Base-by-base conservation (phyloP, 805 yeast genomes). In the Cyberlindnera bimundalis region DNA sequence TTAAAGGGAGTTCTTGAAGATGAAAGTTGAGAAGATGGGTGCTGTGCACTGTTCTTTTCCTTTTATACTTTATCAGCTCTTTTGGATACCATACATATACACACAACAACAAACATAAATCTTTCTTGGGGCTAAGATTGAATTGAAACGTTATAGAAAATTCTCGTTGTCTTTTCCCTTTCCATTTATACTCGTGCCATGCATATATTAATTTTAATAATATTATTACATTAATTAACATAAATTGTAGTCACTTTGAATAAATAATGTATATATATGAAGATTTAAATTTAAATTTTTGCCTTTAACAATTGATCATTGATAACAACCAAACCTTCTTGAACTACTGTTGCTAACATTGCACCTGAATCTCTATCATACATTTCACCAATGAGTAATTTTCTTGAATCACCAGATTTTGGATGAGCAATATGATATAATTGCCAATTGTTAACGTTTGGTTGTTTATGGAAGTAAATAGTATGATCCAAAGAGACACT, bases 401-500 rank as follows among this genome's bases (percentile, higher is more conserved):
- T 74, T 43, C 84, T 67, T 42, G 74, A 73, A 47, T 72, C 71
- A 13, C 68, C 70, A 3, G 80, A 68, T 38, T 77, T 65, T 18
- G 76, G 58, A 28, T 74, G 73, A 35, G 62, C 64, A 32, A 78
- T 65, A 34, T 73, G 67, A 39, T 74, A 72, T 13, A 69, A 65
- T 53, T 76, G 60, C 79, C 81, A 81, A 29, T 76, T 67, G 31
- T 70, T 65, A 2, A 67, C 62, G 30, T 68, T 63, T 43, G 77
- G 68, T 40, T 62, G 62, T 24, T 70, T 74, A 54, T 81, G 86
- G 64, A 83, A 80, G 57, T 79, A 79, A 24, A 84, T 71, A 0
- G 79, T 62, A 54, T 83, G 89, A 49, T 82, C 89, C 47, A 83
- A 59, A 17, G 84, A 77, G 3, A 79, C 81, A 13, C 79, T 73